These are phyloP conservation scores for Fusarium tjaetaba DNA, from an alignment of 2,329 filamentous ascomycete species.

Conservation along the genomic window DNA sequence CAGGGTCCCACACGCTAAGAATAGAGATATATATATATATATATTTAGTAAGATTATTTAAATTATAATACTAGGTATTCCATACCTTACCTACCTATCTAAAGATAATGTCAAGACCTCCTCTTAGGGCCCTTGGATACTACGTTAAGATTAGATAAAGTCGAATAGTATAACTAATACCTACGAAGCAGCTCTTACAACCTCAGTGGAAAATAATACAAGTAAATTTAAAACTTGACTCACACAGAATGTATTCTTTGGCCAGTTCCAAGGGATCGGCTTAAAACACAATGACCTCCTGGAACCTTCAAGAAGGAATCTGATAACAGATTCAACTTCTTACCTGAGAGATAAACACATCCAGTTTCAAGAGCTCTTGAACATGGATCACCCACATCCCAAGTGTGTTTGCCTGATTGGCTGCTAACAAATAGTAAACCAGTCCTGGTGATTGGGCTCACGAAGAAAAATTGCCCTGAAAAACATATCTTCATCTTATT, in stretches of 20 bases:
- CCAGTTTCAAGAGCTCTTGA: background rate
- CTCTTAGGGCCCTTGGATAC: background rate
- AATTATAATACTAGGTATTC: background rate
- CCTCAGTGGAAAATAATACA: no score
- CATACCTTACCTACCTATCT: background rate
- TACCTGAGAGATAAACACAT: background rate
- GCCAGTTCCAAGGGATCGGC: no score
- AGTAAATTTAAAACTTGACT: background rate
- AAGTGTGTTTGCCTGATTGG: background rate
- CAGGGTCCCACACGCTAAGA: background rate
- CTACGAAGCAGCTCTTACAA: background rate
- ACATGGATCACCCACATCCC: background rate
- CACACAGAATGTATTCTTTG: background rate
- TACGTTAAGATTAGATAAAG: background rate
- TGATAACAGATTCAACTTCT: background rate
- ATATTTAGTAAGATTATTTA: background rate
- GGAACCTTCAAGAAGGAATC: background rate
- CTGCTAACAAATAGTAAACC: background rate
- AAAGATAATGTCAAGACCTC: background rate
- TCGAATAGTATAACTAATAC: background rate
- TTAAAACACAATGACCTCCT: no score
- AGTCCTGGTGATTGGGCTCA: background rate
- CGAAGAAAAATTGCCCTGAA: background rate
- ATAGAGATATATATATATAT: background rate
- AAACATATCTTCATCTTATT: background rate